These are phyloP conservation scores for Phaeomoniella chlamydospora DNA, from an alignment of 2,329 filamentous ascomycete species.

Conservation along the genomic window DNA sequence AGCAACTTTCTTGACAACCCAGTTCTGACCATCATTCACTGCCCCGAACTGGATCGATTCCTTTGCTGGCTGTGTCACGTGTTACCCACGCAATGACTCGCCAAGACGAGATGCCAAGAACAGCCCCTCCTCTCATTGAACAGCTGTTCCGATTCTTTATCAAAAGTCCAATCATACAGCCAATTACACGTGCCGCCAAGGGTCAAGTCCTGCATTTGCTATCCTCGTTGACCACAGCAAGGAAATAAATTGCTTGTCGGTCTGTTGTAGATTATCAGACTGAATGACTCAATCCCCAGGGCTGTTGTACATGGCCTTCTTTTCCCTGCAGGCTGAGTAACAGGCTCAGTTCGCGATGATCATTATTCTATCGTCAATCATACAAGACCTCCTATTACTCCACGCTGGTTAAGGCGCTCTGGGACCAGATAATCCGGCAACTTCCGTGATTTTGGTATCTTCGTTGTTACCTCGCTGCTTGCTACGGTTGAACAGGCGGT, in stretches of 20 bases:
- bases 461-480: background rate
- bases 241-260: too few species aligned
- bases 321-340: background rate
- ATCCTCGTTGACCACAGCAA: too few species aligned
- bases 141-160: conserved; percentile 23
- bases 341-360: background rate
- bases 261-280: background rate
- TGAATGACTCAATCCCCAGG: background rate
- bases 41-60: too few species aligned
- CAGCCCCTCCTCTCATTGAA: conserved; percentile 27
- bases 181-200: background rate
- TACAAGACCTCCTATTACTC: conserved; percentile 9
- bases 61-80: too few species aligned
- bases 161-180: background rate
- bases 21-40: too few species aligned
- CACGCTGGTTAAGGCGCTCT: conserved; percentile 7
- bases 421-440: background rate
- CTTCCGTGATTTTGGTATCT: background rate
- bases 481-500: background rate
- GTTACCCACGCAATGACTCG: too few species aligned
- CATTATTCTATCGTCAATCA: conserved; percentile 1
- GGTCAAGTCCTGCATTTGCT: background rate
- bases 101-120: too few species aligned
- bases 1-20: too few species aligned
- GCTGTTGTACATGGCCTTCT: background rate